Base-by-base conservation (phyloP, 2,329 filamentous ascomycete species). In the Clathrospora elynae region DNA sequence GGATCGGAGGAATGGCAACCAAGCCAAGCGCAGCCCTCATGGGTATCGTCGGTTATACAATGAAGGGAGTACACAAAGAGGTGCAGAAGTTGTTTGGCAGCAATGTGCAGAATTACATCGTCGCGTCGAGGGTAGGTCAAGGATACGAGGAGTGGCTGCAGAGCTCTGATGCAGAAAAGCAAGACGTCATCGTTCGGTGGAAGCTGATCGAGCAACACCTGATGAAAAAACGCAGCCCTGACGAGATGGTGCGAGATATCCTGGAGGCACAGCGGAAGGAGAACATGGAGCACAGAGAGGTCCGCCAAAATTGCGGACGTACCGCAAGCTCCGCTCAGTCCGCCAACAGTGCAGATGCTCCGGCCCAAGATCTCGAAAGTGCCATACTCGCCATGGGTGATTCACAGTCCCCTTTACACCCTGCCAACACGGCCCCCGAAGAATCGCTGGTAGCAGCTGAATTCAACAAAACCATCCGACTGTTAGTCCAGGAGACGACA, bases 161-260 rank as follows among this genome's bases (percentile, higher is more conserved):
- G 32, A 52, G 53, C 38, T 47, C 34, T 7, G 45, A 55, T 14
- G 48, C 22, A 20, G 55, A 55, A 33, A 46, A 36, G 29, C 8
- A 49, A 42, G 53, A 54, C 17, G 45, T 55, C 11, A 45, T 57
- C 12, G 22, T 24, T 29, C 24, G 45, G 23, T 57, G 55, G 53
- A 46, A 45, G 40, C 18, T 43, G 36, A 42, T 52, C 29, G 51
- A 48, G 16, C 22, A n/a, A n/a, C n/a, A 39, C 6, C 10, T 52
- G 18, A 58, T 50, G 43, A 49, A 42, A 18, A 46, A 29, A 13
- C 16, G 25, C 5, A 38, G 5, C 1, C 23, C 33, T 9, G 43
- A 47, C 9, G 41, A 49, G 7, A 42, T 60, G 69, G 11, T 55
- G 55, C 30, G 57, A 65, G 31, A 65, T n/a, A n/a, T n/a, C n/a